A percentile compares a stretch with the other conserved stretches of the same genome.
Evolutionary conservation across 2,329 filamentous ascomycete species (phyloP).

Genomic region (Penicillium paneum): DNA sequence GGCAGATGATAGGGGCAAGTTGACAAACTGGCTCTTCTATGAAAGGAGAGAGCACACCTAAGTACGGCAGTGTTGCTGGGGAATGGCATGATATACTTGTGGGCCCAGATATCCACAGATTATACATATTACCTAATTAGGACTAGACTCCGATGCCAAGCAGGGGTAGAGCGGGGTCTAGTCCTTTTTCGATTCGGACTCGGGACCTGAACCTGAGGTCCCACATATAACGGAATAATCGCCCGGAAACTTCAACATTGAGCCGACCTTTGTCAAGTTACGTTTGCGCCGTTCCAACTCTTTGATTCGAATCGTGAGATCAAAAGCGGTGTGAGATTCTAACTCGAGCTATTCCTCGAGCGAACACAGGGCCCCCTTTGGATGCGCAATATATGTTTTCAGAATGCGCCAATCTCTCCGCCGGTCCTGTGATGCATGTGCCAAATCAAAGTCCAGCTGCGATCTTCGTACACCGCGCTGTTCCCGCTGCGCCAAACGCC

Average conservation of each 20-base stretch:
- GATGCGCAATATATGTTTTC: background rate
- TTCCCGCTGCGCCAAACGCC: conserved; percentile 54
- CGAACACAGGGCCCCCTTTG: background rate
- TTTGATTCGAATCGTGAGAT: background rate
- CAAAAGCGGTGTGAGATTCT: background rate
- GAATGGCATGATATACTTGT: background rate
- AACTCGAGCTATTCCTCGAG: background rate
- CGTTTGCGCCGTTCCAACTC: background rate
- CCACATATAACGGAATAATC: background rate
- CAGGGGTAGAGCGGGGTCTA: conserved; percentile 19
- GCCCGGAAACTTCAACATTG: background rate
- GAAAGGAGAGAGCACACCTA: background rate
- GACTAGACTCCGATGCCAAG: conserved; percentile 25
- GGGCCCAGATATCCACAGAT: background rate
- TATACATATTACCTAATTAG: conserved; percentile 14
- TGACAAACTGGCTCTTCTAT: background rate
- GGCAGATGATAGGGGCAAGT: background rate
- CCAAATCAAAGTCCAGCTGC: conserved; percentile 55
- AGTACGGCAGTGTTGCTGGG: background rate
- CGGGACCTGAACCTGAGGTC: background rate
- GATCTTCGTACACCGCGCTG: conserved; percentile 55
- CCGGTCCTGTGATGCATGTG: conserved; percentile 56
- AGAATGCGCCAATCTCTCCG: conserved; percentile 57
- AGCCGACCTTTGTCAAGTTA: background rate
- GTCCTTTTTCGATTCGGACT: conserved; percentile 18